Conservation (phyloP, 768 basidiomycete species). For the Boletus insuetus region DNA sequence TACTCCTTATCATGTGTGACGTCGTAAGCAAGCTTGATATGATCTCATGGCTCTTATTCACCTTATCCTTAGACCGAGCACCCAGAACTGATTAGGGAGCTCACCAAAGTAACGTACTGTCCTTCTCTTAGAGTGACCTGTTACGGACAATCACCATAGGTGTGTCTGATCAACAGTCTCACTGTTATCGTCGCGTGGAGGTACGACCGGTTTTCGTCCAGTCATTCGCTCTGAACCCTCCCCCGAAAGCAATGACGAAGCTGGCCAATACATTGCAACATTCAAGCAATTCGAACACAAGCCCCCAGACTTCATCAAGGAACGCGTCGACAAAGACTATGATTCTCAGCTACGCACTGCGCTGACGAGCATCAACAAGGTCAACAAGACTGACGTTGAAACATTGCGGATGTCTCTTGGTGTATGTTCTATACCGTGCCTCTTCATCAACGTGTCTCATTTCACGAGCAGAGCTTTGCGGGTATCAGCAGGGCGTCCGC, state of each 20-base stretch:
- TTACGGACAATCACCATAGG: constrained; percentile 35
- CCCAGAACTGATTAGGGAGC: constrained; percentile 84
- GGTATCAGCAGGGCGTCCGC: constrained; percentile 71
- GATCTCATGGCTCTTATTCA: not conserved
- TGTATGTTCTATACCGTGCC: constrained; percentile 46
- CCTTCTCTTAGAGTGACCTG: constrained; percentile 2
- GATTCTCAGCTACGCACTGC: constrained; percentile 74
- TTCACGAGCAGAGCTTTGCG: constrained; percentile 68
- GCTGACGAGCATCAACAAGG: constrained; percentile 85
- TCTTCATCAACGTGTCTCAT: not conserved
- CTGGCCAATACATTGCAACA: constrained; percentile 83
- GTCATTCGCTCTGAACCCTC: not conserved
- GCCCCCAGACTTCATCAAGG: constrained; percentile 91
- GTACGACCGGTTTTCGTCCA: constrained; percentile 40
- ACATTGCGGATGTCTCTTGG: constrained; percentile 91
- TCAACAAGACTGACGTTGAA: constrained; percentile 97
- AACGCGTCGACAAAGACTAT: constrained; percentile 89
- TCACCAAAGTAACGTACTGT: constrained; percentile 66
- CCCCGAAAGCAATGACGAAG: constrained; percentile 74
- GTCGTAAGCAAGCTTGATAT: constrained; percentile 56
- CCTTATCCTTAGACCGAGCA: constrained; percentile 70
- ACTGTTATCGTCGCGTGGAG: constrained; percentile 93
- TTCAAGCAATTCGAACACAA: constrained; percentile 95
- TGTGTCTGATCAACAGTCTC: constrained; percentile 88
- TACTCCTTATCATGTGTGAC: constrained; percentile 89